Evolutionary conservation across 2,329 filamentous ascomycete genomes (phyloP).

Genomic region (Gaeumannomyces sp.): DNA sequence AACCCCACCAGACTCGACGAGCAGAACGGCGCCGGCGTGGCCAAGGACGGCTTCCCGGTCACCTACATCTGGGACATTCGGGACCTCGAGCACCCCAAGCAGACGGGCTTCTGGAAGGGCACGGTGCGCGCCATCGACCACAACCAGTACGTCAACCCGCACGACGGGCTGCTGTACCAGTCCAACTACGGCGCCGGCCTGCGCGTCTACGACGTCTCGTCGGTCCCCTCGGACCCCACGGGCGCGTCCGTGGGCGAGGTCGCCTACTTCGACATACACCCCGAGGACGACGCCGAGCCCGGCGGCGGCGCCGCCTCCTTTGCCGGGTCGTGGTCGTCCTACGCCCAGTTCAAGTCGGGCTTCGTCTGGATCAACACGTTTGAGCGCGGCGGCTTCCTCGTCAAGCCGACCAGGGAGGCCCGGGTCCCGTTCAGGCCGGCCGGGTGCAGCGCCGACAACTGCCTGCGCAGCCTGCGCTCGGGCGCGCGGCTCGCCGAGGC

Average conservation of each 20-base stretch:
- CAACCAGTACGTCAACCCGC: too few relatives aligned
- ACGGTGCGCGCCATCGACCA: too few relatives aligned
- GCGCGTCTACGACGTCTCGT: too few relatives aligned
- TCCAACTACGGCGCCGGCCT: too few relatives aligned
- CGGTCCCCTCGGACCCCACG: too few relatives aligned
- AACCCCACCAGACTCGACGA: too few relatives aligned
- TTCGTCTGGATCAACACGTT: conserved; percentile 41
- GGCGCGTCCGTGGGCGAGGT: too few relatives aligned
- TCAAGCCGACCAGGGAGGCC: not conserved
- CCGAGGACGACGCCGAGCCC: conserved; percentile 31
- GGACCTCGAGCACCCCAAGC: conserved; percentile 33
- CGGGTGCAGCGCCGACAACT: conserved; percentile 6
- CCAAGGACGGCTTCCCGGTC: conserved; percentile 36
- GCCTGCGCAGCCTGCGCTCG: conserved; percentile 2
- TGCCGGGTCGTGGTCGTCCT: conserved; percentile 37
- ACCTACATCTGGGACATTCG: conserved; percentile 44
- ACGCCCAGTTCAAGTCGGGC: conserved; percentile 32
- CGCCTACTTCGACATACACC: too few relatives aligned
- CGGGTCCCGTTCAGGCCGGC: not conserved
- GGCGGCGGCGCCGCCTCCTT: conserved; percentile 30
- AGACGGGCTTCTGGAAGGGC: conserved; percentile 40
- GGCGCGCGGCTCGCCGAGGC: not conserved
- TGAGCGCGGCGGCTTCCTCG: conserved; percentile 28
- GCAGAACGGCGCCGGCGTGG: conserved; percentile 28
- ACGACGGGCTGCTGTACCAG: too few relatives aligned